A percentile compares a stretch with the other conserved stretches of the same genome.
Conservation (phyloP, 1,284 basidiomycete genomes). For the Afroboletus lepidellus region DNA sequence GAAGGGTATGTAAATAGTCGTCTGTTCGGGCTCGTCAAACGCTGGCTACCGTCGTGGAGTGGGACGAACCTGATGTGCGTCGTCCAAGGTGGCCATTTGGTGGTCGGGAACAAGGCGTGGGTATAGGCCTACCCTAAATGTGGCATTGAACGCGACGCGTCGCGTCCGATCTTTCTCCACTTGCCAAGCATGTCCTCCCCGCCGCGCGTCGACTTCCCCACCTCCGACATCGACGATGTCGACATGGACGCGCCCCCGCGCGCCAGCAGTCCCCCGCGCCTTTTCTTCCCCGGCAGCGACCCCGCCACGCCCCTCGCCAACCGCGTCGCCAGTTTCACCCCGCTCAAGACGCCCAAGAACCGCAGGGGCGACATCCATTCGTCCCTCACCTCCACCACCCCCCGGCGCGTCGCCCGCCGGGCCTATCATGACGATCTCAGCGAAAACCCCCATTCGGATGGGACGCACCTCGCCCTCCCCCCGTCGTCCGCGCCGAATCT, state of each 20-base stretch:
- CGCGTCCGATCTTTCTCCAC: constrained; percentile 33
- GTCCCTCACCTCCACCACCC: constrained; percentile 25
- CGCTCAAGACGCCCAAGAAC: constrained; percentile 25
- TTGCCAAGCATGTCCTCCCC: constrained; percentile 62
- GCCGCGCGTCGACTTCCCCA: constrained; percentile 63
- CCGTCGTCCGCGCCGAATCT: constrained; percentile 63
- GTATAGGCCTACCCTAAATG: constrained; percentile 32
- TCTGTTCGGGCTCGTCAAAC: constrained; percentile 26
- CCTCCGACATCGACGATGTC: constrained; percentile 56
- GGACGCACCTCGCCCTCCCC: constrained; percentile 54
- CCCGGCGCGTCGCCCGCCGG: constrained; percentile 20
- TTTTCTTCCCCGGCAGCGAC: constrained; percentile 33
- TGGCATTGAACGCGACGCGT: constrained; percentile 44
- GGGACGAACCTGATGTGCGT: constrained; percentile 28
- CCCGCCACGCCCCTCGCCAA: constrained; percentile 56
- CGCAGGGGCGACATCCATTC: constrained; percentile 30
- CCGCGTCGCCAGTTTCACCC: constrained; percentile 37
- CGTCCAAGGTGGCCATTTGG: constrained; percentile 19
- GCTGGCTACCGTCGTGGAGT: neutral
- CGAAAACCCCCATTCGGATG: constrained; percentile 53
- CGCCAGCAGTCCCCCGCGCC: constrained; percentile 19
- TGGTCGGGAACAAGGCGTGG: constrained; percentile 2
- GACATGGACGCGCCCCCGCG: constrained; percentile 48
- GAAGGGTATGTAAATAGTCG: constrained; percentile 36
- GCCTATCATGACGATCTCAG: constrained; percentile 26